phyloP scores from a whole-genome alignment of 108 stramenopile species.

The Fragilaria radians region DNA sequence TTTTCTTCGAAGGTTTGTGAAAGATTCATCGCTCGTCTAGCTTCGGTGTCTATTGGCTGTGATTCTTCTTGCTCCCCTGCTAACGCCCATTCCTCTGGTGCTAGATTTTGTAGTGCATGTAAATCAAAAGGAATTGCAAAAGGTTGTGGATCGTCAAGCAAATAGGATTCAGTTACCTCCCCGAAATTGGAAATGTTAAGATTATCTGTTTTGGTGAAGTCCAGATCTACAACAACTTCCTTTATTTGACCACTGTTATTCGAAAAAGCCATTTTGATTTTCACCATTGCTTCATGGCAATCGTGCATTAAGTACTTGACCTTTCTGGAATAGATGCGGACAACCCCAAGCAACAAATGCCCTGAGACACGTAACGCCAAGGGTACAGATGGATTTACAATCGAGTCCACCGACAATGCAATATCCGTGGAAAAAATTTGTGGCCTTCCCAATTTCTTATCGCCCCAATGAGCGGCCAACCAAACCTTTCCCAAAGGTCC shows the following conservation, averaged over 20 bases:
- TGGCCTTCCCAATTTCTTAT: slow-evolving; percentile 94
- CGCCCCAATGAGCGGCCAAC: slow-evolving; percentile 98
- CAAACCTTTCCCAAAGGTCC: slow-evolving; percentile 99
- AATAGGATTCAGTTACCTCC: slow-evolving; percentile 39
- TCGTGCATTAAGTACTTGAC: slow-evolving; percentile 94
- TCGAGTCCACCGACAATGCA: slow-evolving; percentile 85
- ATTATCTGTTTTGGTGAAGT: slow-evolving; percentile 7
- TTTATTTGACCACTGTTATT: slow-evolving; percentile 27
- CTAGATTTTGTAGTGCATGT: slow-evolving; percentile 10
- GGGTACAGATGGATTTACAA: slow-evolving; percentile 92
- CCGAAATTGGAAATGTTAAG: slow-evolving; percentile 78
- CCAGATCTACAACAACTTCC: slow-evolving; percentile 15
- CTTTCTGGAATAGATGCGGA: slow-evolving; percentile 96
- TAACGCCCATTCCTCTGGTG: slow-evolving; percentile 57
- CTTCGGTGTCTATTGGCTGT: not conserved
- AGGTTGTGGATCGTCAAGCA: not conserved
- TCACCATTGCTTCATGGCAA: slow-evolving; percentile 97
- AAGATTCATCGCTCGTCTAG: slow-evolving; percentile 7
- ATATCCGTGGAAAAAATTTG: slow-evolving; percentile 97
- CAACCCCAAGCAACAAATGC: slow-evolving; percentile 94
- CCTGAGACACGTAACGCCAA: slow-evolving; percentile 95
- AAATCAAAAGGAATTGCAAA: slow-evolving; percentile 9
- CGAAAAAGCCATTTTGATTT: slow-evolving; percentile 96
- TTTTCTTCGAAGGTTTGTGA: slow-evolving; percentile 11
- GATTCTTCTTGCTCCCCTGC: slow-evolving; percentile 49